These are phyloP conservation scores for Knoxdaviesia capensis DNA, from an alignment of 2,329 filamentous ascomycete genomes.

Conservation along the genomic window DNA sequence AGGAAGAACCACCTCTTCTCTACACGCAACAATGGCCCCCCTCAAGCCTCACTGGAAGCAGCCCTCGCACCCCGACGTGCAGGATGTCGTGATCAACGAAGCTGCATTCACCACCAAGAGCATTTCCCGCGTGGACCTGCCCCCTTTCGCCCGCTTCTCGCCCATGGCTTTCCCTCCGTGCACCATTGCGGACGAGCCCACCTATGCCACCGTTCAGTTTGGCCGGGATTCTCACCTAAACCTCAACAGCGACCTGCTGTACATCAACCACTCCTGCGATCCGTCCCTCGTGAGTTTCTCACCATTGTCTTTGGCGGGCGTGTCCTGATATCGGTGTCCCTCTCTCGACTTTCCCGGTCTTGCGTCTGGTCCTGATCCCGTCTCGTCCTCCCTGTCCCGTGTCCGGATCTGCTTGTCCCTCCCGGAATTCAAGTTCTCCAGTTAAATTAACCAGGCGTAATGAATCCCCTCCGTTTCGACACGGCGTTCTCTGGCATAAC, in stretches of 20 bases:
- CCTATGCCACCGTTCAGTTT: conserved; percentile 45
- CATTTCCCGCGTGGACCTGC: conserved; percentile 30
- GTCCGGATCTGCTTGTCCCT: no score
- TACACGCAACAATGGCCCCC: conserved; percentile 24
- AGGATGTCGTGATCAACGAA: conserved; percentile 33
- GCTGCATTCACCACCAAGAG: conserved; percentile 39
- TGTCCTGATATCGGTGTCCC: no score
- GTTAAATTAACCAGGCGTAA: no score
- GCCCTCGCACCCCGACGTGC: conserved; percentile 37
- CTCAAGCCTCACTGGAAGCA: conserved; percentile 37
- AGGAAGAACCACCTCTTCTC: no score
- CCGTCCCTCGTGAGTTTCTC: conserved; percentile 35
- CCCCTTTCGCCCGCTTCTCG: conserved; percentile 44
- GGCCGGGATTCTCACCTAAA: conserved; percentile 34
- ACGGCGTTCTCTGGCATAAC: no score
- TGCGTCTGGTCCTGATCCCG: no score
- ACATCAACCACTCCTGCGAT: conserved; percentile 49
- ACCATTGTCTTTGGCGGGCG: not conserved
- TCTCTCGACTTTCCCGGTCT: no score
- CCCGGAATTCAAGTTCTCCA: no score
- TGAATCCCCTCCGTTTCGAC: no score
- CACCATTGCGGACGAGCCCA: conserved; percentile 30
- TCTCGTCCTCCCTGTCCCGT: no score
- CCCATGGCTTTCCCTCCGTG: conserved; percentile 46
- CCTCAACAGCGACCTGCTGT: conserved; percentile 45